Base-by-base conservation (phyloP, 139 green algal species). In the Chlorella sorokiniana region DNA sequence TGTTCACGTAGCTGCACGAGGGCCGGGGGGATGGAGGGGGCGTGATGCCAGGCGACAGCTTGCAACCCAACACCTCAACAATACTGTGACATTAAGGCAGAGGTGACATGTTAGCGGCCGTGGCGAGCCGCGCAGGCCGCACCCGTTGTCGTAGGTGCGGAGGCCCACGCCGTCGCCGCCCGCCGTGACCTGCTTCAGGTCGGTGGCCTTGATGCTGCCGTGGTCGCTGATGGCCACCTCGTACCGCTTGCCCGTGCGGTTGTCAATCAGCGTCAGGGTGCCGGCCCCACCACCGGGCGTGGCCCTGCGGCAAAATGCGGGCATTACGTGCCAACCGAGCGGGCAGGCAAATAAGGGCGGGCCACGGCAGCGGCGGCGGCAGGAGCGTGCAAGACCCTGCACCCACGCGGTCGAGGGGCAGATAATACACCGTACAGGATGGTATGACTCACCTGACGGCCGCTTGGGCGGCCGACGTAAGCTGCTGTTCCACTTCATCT, bases 181-280 rank as follows among this genome's bases (percentile, higher is more conserved):
- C 22, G 95, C 94, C 23, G 88, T 96, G 83, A 99, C 97, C 75
- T 98, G 85, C 84, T 98, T 98, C 23, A 99, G 87, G 22, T 94
- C 93, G 10, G 86, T 87, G 4, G 94, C 96, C 37, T 89, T 90
- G 48, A 99, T 91, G 42, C 89, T 96, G 54, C 96, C 96, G 44
- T 93, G 90, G 42, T 97, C 92, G 27, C 80, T 91, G 52, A 98
- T 94, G n/a, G 90, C 79, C 14, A 98, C 74, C 84, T 97, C 85
- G 78, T 99, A 99, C 69, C 90, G 93, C 82, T 96, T 96, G 25
- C 94, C 95, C 4, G 93, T 98, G 75, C 96, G 86, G 37, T 92
- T 94, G 90, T 99, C 96, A 1, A 89, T 82, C 0, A 98, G 86
- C 14, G 86, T 93, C 1, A 99, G 90, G 4, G 84, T 94, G 45